phyloP scores from a whole-genome alignment of 164 flowering plant species.

The Pachysandra terminalis region DNA sequence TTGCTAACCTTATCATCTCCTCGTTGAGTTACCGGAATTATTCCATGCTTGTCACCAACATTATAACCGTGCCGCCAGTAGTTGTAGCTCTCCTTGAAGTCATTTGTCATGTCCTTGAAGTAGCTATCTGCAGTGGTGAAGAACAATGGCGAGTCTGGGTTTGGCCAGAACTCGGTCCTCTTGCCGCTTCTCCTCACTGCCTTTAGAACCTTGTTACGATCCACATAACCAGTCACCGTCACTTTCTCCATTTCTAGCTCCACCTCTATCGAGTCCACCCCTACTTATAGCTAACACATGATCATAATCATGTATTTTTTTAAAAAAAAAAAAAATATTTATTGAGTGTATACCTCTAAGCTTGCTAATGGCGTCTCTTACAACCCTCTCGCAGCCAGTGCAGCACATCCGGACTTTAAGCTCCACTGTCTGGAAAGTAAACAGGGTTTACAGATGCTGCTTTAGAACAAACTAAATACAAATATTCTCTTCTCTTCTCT shows the following conservation, averaged over 20 bases:
- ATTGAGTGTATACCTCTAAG: conserved; percentile 66
- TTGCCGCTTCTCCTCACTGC: conserved; percentile 87
- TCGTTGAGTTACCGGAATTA: conserved; percentile 43
- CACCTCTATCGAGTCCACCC: conserved; percentile 84
- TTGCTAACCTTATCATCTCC: conserved; percentile 95
- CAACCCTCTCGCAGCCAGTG: conserved; percentile 88
- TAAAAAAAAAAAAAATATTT: too few relatives aligned
- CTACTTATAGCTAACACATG: too few relatives aligned
- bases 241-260: conserved; percentile 81
- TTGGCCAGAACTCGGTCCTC: conserved; percentile 96
- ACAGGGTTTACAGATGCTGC: conserved; percentile 1
- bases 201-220: conserved; percentile 85
- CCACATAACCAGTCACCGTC: conserved; percentile 82
- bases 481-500: neutral
- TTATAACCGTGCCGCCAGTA: conserved; percentile 94
- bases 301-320: too few relatives aligned
- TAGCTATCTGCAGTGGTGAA: conserved; percentile 64
- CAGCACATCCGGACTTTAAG: conserved; percentile 98
- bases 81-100: conserved; percentile 87
- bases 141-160: conserved; percentile 67
- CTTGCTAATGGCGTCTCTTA: conserved; percentile 72
- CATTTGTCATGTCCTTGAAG: conserved; percentile 67
- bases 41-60: conserved; percentile 59
- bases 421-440: conserved; percentile 71
- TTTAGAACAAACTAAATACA: too few relatives aligned